A percentile compares a stretch with the other conserved stretches of the same genome.
Conservation (phyloP, 768 basidiomycete genomes). For the Suillus luteus region DNA sequence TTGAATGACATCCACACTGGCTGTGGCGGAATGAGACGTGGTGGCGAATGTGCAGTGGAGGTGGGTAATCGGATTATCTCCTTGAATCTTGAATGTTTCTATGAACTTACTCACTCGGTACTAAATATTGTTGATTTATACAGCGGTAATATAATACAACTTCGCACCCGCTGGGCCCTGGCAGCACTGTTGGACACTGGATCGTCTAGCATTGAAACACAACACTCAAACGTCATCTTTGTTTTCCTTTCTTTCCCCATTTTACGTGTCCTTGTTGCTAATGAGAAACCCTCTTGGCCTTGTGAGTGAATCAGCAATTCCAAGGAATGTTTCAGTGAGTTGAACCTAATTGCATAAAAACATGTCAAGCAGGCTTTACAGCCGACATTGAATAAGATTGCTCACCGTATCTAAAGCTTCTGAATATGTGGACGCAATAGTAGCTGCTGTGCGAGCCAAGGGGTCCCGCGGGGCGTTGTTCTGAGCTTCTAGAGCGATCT, state of each 20-base stretch:
- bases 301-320: slow-evolving; percentile 56
- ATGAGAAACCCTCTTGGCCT: slow-evolving; percentile 58
- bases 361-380: neutral
- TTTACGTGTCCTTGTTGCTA: neutral
- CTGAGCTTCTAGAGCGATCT: slow-evolving; percentile 51
- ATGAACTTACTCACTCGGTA: neutral
- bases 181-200: neutral
- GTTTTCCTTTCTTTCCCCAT: neutral
- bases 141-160: neutral
- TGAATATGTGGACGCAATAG: slow-evolving; percentile 48
- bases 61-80: too few species aligned
- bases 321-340: slow-evolving; percentile 58
- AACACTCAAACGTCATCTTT: neutral
- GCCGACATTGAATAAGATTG: neutral
- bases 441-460: slow-evolving; percentile 31
- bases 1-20: too few species aligned
- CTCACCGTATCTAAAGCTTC: slow-evolving; percentile 54
- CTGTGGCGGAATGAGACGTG: too few species aligned
- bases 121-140: neutral
- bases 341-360: slow-evolving; percentile 41
- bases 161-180: neutral
- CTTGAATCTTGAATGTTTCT: neutral
- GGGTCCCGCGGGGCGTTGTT: slow-evolving; percentile 44
- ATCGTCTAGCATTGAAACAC: neutral
- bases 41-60: too few species aligned